These are phyloP conservation scores for Globisporangium iwayamae DNA, from an alignment of 352 stramenopile genomes.

Conservation along the genomic window DNA sequence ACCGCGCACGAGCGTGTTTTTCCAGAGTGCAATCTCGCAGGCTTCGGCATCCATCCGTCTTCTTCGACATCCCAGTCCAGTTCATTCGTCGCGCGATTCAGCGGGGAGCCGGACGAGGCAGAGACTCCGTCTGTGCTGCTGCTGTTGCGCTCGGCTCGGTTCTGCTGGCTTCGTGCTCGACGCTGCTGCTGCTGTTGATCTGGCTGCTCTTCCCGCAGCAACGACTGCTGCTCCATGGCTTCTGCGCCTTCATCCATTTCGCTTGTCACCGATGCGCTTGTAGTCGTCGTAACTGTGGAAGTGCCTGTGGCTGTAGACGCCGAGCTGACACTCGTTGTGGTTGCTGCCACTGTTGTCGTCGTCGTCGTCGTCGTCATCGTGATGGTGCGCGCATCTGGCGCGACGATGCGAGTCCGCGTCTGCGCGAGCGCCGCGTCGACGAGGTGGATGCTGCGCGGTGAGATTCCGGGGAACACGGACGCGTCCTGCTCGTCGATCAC, in stretches of 20 bases:
- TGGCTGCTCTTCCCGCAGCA: slow-evolving; percentile 6
- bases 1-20: slow-evolving; percentile 71
- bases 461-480: slow-evolving; percentile 16
- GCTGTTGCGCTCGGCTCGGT: slow-evolving; percentile 12
- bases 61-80: slow-evolving; percentile 32
- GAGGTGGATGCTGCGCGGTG: slow-evolving; percentile 16
- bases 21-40: slow-evolving; percentile 71
- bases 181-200: not conserved
- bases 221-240: slow-evolving; percentile 9
- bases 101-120: not conserved
- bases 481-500: slow-evolving; percentile 14
- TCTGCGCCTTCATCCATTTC: slow-evolving; percentile 5
- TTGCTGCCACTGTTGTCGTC: not conserved
- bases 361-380: slow-evolving; percentile 6
- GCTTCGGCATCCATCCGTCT: slow-evolving; percentile 85
- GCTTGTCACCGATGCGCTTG: slow-evolving; percentile 5
- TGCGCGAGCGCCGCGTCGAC: slow-evolving; percentile 11
- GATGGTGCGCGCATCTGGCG: slow-evolving; percentile 1
- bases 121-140: slow-evolving; percentile 9
- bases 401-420: slow-evolving; percentile 6
- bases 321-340: not conserved
- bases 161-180: slow-evolving; percentile 7
- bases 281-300: slow-evolving; percentile 1
- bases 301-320: not conserved
- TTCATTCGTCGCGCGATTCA: slow-evolving; percentile 1